Evolutionary conservation across 139 green algal genomes (phyloP).

Genomic region (Axilococcus clingmanii): DNA sequence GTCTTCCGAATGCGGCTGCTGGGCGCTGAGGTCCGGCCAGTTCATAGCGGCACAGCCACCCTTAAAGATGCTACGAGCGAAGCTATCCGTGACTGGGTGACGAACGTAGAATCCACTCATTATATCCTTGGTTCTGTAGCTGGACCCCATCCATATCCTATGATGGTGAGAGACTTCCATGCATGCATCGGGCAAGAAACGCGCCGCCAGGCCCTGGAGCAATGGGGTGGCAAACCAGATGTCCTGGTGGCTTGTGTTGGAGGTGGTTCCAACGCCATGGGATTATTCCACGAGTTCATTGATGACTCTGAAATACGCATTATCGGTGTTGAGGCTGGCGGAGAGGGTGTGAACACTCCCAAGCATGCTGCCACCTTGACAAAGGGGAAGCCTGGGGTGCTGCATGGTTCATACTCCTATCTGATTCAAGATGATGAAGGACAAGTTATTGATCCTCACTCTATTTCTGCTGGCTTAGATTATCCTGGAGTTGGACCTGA

Average conservation of each 20-base stretch:
- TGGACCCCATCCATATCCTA: constrained; percentile 97
- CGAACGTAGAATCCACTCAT: constrained; percentile 98
- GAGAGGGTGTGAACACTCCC: constrained; percentile 76
- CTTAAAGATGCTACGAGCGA: constrained; percentile 97
- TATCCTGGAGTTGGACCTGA: constrained; percentile 96
- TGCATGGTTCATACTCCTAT: constrained; percentile 92
- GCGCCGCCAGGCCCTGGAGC: constrained; percentile 63
- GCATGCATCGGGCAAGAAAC: constrained; percentile 88
- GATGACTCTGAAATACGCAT: constrained; percentile 77
- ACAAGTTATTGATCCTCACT: constrained; percentile 98
- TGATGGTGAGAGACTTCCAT: constrained; percentile 98
- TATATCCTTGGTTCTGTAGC: constrained; percentile 97
- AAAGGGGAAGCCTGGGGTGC: constrained; percentile 81
- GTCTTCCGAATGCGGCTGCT: constrained; percentile 98
- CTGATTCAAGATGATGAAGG: constrained; percentile 94
- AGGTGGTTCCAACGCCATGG: constrained; percentile 97
- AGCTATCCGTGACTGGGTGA: constrained; percentile 99
- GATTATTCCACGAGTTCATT: constrained; percentile 97
- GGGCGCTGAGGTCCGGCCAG: constrained; percentile 85
- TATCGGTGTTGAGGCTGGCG: constrained; percentile 67
- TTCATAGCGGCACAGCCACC: constrained; percentile 84
- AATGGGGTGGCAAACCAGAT: constrained; percentile 83
- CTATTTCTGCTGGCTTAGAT: constrained; percentile 94
- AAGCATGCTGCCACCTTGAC: constrained; percentile 98
- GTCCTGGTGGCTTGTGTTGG: constrained; percentile 95